Base-by-base conservation (phyloP, 805 yeast species). In the Lipomyces oligophaga region DNA sequence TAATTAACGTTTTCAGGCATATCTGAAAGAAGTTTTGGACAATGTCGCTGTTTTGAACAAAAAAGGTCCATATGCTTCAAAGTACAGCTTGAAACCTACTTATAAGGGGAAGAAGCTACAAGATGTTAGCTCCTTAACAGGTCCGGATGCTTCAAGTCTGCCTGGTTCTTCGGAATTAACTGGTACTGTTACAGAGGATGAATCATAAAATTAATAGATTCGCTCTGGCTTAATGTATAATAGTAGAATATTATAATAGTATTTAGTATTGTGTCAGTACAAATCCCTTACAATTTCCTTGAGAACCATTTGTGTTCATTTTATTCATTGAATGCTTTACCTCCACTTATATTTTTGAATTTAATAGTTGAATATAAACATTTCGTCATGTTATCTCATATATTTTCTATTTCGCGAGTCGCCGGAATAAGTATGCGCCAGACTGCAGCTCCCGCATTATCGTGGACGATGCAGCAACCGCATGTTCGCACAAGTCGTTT, bases 41-140 rank as follows among this genome's bases (percentile, higher is more conserved):
- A 79, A 83, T 38, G 86, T 93, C 61, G 97, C 97, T 1, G 76
- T 78, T 26, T 74, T 93, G 62, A 89, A 85, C 59, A 88, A 90
- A 64, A 87, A 87, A 63, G 98, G 98, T 13, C 96, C 98, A 1
- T 90, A 90, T 64, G 95, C 97, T 1, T 76, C 88, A 63, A 89
- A 85, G 67, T 93, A 89, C 67, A 82, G 88, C 48, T 72, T 93
- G 61, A 85, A 84, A 68, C 93, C 87, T 15, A 97, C 93, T 67
- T 93, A 84, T 67, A 86, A 82, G 69, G 80, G 49, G 18, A 25
- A 43, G 16, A 26, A 41, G 30, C 30, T n/a, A n/a, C n/a, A n/a
- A n/a, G n/a, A n/a, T n/a, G n/a, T n/a, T n/a, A n/a, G n/a, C n/a
- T n/a, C n/a, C n/a, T n/a, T n/a, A n/a, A n/a, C n/a, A n/a, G n/a